phyloP scores from a whole-genome alignment of 768 basidiomycete species.

The Cyathus striatus region DNA sequence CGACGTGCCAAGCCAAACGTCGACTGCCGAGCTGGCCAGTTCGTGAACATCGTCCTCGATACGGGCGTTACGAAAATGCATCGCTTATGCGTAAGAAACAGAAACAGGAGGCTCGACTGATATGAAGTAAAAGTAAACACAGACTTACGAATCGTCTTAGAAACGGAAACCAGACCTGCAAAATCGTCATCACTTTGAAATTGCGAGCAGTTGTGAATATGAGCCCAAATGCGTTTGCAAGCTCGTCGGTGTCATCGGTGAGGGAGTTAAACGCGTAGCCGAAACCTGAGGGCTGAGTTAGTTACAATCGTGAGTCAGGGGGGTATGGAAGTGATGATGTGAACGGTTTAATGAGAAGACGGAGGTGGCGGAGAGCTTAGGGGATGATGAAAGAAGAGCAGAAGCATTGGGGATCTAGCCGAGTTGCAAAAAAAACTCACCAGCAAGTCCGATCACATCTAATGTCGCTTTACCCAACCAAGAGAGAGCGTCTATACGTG shows the following conservation, averaged over 20 bases:
- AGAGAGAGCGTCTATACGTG: conserved; percentile 42
- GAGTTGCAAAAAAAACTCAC: conserved; percentile 17
- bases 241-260: conserved; percentile 39
- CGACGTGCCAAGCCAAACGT: no score
- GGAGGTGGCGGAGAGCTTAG: no score
- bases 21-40: no score
- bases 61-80: no score
- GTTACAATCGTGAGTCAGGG: no score
- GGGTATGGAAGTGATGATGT: no score
- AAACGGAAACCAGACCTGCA: conserved; percentile 55
- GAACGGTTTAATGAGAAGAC: no score
- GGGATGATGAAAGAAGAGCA: no score
- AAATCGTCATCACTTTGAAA: conserved; percentile 46
- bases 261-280: conserved; percentile 57
- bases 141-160: conserved; percentile 46
- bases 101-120: no score
- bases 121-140: background rate
- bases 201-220: conserved; percentile 50
- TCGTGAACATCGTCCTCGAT: no score
- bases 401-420: background rate
- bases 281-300: conserved; percentile 35
- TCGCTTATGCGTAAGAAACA: no score
- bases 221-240: conserved; percentile 48
- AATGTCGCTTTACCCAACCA: conserved; percentile 58
- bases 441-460: conserved; percentile 65